A percentile compares a stretch with the other conserved stretches of the same genome.
phyloP scores from a whole-genome alignment of 768 basidiomycete species.

The Auricularia sp. region DNA sequence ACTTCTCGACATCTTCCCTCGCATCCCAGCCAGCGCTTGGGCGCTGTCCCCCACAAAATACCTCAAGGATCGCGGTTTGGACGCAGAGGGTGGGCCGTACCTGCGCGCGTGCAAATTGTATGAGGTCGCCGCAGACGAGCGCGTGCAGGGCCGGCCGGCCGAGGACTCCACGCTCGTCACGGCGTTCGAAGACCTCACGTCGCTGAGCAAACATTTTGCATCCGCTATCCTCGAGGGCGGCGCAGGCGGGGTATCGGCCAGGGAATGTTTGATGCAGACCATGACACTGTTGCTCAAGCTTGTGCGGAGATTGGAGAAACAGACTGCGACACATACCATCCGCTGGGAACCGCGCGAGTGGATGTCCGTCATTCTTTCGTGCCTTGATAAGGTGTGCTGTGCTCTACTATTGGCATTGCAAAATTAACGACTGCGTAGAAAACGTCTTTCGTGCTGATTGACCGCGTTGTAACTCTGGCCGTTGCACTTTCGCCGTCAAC shows the following conservation, averaged over 20 bases:
- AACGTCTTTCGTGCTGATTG: slow-evolving; percentile 56
- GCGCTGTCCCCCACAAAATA: slow-evolving; percentile 37
- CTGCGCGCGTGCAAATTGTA: slow-evolving; percentile 56
- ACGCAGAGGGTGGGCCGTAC: slow-evolving; percentile 26
- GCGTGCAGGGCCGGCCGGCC: not conserved
- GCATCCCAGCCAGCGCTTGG: slow-evolving; percentile 40
- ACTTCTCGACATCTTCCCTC: slow-evolving; percentile 41
- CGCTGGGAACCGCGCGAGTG: slow-evolving; percentile 58
- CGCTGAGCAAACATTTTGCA: slow-evolving; percentile 38
- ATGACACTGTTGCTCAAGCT: slow-evolving; percentile 44
- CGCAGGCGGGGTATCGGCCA: slow-evolving; percentile 24
- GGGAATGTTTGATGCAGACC: slow-evolving; percentile 42
- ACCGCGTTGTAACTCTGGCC: slow-evolving; percentile 47
- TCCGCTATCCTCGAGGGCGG: slow-evolving; percentile 6
- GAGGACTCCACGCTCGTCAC: slow-evolving; percentile 42
- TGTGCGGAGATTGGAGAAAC: slow-evolving; percentile 29
- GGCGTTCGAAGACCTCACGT: slow-evolving; percentile 43
- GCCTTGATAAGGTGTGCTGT: slow-evolving; percentile 40
- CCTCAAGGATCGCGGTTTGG: slow-evolving; percentile 25
- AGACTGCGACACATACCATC: slow-evolving; percentile 24
- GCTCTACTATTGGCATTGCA: too few relatives aligned
- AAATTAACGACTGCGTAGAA: slow-evolving; percentile 26
- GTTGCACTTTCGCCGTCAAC: slow-evolving; percentile 44
- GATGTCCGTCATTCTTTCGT: slow-evolving; percentile 44
- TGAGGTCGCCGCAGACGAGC: slow-evolving; percentile 25